phyloP scores from a whole-genome alignment of 495 filamentous ascomycete genomes.

The Pyrenopolyporus hunteri region DNA sequence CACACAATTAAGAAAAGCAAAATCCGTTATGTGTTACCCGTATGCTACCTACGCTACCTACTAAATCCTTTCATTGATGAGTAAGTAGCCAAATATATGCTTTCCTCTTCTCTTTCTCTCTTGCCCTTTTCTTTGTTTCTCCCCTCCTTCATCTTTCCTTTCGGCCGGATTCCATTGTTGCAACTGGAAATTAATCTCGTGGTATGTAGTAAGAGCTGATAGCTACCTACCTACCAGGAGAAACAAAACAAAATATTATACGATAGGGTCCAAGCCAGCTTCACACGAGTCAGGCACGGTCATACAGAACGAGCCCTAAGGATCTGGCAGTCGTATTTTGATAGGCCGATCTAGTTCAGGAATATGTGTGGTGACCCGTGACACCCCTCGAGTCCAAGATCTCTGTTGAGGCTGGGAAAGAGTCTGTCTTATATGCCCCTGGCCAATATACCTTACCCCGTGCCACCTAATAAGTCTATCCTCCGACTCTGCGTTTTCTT shows the following conservation, averaged over 20 bases:
- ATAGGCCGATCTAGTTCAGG: conserved; percentile 29
- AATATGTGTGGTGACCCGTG: conserved; percentile 29
- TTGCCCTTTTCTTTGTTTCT: not conserved
- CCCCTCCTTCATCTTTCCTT: conserved; percentile 1
- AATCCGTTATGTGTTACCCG: conserved; percentile 28
- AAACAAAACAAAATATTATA: not conserved
- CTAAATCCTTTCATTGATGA: conserved; percentile 7
- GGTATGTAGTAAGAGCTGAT: conserved; percentile 17
- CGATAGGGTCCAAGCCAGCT: not conserved
- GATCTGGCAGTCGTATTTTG: conserved; percentile 15
- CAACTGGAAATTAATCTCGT: not conserved
- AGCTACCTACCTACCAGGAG: not conserved
- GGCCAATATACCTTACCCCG: conserved; percentile 31
- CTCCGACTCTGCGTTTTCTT: conserved; percentile 13
- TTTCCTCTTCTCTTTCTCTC: not conserved
- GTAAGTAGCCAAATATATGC: conserved; percentile 11
- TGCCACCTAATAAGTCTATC: conserved; percentile 34
- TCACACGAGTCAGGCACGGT: conserved; percentile 9
- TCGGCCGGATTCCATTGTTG: not conserved
- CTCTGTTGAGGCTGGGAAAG: conserved; percentile 29
- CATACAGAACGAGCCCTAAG: conserved; percentile 13
- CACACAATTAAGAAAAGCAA: conserved; percentile 38
- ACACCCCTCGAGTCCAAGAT: conserved; percentile 29
- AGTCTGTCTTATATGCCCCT: conserved; percentile 34
- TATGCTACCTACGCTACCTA: not conserved